Conservation (phyloP, 2,329 filamentous ascomycete genomes). For the Lachnellula hyalina region DNA sequence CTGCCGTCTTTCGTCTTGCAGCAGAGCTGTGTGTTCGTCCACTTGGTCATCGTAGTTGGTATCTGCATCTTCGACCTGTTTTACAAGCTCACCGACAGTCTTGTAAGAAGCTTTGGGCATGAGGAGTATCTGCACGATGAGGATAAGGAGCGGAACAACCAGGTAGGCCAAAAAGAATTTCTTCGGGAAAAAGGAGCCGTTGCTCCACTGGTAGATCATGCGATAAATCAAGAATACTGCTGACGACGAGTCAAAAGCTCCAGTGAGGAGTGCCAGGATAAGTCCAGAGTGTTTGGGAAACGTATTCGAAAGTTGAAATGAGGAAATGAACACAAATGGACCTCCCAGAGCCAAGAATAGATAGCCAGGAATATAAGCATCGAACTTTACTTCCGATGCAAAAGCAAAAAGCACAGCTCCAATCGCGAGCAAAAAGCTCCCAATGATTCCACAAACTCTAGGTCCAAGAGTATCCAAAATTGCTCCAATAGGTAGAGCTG, state of each 20-base stretch:
- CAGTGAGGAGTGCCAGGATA: conserved; percentile 75
- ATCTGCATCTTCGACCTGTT: conserved; percentile 56
- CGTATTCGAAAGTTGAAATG: conserved; percentile 79
- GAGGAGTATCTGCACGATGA: conserved; percentile 61
- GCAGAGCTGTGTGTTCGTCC: conserved; percentile 40
- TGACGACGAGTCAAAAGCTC: conserved; percentile 78
- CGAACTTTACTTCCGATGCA: conserved; percentile 59
- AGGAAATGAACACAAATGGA: conserved; percentile 76
- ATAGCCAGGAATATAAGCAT: conserved; percentile 71
- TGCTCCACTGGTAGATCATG: conserved; percentile 58
- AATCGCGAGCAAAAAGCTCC: conserved; percentile 59
- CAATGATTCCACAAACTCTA: conserved; percentile 66
- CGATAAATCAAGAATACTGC: conserved; percentile 73
- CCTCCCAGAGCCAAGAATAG: conserved; percentile 72
- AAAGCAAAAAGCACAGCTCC: conserved; percentile 73
- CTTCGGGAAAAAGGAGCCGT: conserved; percentile 53
- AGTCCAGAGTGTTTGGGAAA: conserved; percentile 72
- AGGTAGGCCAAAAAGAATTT: conserved; percentile 71
- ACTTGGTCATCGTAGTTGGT: conserved; percentile 48
- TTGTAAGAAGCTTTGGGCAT: conserved; percentile 78
- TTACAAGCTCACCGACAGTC: conserved; percentile 76
- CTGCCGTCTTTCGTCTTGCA: conserved; percentile 45
- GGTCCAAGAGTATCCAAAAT: conserved; percentile 81
- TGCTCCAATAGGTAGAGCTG: conserved; percentile 77
- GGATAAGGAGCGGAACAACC: conserved; percentile 61